Evolutionary conservation across 1,284 basidiomycete genomes (phyloP).

Genomic region (Irpex sp.): DNA sequence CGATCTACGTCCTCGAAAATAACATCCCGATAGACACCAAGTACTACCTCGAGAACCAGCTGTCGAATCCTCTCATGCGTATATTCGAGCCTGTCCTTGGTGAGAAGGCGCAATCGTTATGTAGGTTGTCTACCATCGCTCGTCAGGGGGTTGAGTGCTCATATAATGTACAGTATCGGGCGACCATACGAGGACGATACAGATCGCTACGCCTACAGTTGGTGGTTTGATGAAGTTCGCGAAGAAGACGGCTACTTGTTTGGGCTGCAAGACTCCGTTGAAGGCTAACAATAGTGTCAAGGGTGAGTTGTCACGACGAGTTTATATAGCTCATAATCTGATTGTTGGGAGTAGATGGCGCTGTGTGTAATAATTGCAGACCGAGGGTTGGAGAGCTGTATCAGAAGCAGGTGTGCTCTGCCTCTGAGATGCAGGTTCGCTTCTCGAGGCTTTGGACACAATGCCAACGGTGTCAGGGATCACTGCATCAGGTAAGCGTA

Average conservation of each 20-base stretch:
- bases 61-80: conserved; percentile 91
- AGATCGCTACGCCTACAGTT: conserved; percentile 91
- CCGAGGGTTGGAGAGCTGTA: conserved; percentile 84
- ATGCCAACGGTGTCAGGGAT: conserved; percentile 95
- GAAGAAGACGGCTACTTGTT: conserved; percentile 88
- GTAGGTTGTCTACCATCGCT: conserved; percentile 43
- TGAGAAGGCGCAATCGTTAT: conserved; percentile 78
- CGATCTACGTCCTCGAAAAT: conserved; percentile 93
- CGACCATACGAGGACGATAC: conserved; percentile 90
- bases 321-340: no score
- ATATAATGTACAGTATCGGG: conserved; percentile 67
- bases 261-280: conserved; percentile 90
- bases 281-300: conserved; percentile 65
- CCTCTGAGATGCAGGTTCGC: conserved; percentile 81
- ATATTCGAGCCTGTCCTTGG: conserved; percentile 98
- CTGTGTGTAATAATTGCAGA: conserved; percentile 91
- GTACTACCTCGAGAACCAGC: conserved; percentile 95
- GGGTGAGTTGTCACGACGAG: conserved; percentile 52
- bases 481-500: conserved; percentile 77
- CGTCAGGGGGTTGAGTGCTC: background rate
- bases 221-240: conserved; percentile 98
- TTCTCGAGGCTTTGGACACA: conserved; percentile 96
- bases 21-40: conserved; percentile 96
- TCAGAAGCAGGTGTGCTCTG: conserved; percentile 77
- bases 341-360: conserved; percentile 60